Evolutionary conservation across 177 flowering plant genomes (phyloP).

Genomic region (Vitis hybrid): DNA sequence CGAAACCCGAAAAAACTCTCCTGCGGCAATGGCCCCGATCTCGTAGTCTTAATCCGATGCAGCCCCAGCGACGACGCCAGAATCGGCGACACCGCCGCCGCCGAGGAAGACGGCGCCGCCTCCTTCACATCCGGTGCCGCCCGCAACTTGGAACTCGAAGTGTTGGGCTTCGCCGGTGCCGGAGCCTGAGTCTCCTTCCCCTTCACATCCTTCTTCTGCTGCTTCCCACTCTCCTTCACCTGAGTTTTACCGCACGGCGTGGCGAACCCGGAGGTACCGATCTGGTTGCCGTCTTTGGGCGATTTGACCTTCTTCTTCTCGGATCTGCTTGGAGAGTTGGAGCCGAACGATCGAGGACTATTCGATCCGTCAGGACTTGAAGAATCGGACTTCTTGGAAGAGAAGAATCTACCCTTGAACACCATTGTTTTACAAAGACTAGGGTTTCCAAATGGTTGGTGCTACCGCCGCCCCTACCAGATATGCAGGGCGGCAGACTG

Average conservation of each 20-base stretch:
- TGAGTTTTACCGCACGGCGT: slow-evolving; percentile 23
- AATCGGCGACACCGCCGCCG: slow-evolving; percentile 59
- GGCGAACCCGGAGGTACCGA: not conserved
- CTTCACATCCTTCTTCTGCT: slow-evolving; percentile 30
- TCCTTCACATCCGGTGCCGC: slow-evolving; percentile 17
- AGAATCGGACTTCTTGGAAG: slow-evolving; percentile 75
- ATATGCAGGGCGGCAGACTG: too few relatives aligned
- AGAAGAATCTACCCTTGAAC: slow-evolving; percentile 84
- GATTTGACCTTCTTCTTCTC: slow-evolving; percentile 77
- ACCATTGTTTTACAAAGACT: slow-evolving; percentile 39
- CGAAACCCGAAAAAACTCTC: slow-evolving; percentile 80
- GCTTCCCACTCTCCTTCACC: slow-evolving; percentile 25
- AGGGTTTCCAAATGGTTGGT: too few relatives aligned
- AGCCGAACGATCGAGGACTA: slow-evolving; percentile 62
- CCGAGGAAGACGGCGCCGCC: slow-evolving; percentile 15
- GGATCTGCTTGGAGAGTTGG: slow-evolving; percentile 69
- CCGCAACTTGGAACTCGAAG: slow-evolving; percentile 11
- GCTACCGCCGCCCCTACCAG: too few relatives aligned
- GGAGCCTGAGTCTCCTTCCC: slow-evolving; percentile 20
- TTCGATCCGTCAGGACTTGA: slow-evolving; percentile 70
- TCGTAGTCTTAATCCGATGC: slow-evolving; percentile 79
- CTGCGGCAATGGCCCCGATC: slow-evolving; percentile 97
- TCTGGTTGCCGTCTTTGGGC: slow-evolving; percentile 24
- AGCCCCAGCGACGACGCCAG: slow-evolving; percentile 86
- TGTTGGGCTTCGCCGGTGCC: slow-evolving; percentile 9